A percentile compares a stretch with the other conserved stretches of the same genome.
phyloP scores from a whole-genome alignment of 768 basidiomycete genomes.

The Termitomyces eurrhizus region DNA sequence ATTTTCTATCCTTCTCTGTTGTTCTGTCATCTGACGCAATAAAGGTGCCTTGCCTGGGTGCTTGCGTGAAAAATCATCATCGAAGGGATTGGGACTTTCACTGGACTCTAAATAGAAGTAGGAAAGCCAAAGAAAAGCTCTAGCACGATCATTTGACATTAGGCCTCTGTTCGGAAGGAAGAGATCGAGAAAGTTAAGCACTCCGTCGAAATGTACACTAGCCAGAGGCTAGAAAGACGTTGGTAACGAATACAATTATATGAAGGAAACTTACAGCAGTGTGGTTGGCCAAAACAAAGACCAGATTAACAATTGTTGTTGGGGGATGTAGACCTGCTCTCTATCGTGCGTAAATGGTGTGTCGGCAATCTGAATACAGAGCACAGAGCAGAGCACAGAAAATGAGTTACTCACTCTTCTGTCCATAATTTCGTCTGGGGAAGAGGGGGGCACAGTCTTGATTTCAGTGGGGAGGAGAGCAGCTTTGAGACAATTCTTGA shows the following conservation, averaged over 20 bases:
- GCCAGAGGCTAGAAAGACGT: conserved; percentile 46
- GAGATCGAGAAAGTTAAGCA: conserved; percentile 75
- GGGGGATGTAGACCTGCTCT: conserved; percentile 63
- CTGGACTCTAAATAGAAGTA: conserved; percentile 77
- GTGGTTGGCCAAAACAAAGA: conserved; percentile 81
- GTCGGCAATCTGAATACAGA: conserved; percentile 7
- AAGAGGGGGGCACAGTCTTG: conserved; percentile 62
- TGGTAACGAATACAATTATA: conserved; percentile 5
- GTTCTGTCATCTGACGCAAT: conserved; percentile 49
- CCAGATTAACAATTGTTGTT: conserved; percentile 81
- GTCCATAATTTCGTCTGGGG: conserved; percentile 68
- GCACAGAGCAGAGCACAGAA: conserved; percentile 4
- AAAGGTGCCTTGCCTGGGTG: conserved; percentile 63
- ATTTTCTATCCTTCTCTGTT: conserved; percentile 64
- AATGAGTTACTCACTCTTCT: conserved; percentile 48
- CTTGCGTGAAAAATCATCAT: conserved; percentile 55
- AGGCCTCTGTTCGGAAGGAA: conserved; percentile 72
- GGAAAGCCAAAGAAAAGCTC: conserved; percentile 79
- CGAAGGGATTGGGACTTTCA: conserved; percentile 66
- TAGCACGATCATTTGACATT: conserved; percentile 68
- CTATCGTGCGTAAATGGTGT: conserved; percentile 28
- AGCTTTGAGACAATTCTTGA: conserved; percentile 88
- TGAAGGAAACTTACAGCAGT: conserved; percentile 51
- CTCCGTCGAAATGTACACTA: conserved; percentile 68
- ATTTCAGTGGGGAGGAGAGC: conserved; percentile 69